Evolutionary conservation across 345 rosid species (phyloP).

Genomic region (Reutealis trisperma): DNA sequence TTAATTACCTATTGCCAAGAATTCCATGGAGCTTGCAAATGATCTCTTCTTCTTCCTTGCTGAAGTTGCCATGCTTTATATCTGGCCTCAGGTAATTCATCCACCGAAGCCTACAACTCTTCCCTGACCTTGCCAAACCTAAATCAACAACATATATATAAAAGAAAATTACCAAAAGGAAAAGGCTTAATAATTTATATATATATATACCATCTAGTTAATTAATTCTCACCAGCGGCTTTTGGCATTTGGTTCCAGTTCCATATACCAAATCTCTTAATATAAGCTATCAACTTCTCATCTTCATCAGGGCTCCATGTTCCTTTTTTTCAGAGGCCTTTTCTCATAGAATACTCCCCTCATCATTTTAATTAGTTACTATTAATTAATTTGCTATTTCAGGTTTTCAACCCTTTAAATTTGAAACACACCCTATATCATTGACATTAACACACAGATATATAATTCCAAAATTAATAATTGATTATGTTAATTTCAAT

Average conservation of each 20-base stretch:
- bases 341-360: no score
- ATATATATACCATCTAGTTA: no score
- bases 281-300: conserved; percentile 30
- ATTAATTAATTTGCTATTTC: no score
- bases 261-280: conserved; percentile 37
- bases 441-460: no score
- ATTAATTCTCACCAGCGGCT: not conserved
- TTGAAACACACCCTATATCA: no score
- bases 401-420: no score
- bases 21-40: conserved; percentile 41
- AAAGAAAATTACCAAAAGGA: no score
- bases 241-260: conserved; percentile 45
- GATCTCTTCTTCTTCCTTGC: conserved; percentile 45
- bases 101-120: conserved; percentile 80
- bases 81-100: conserved; percentile 59
- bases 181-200: no score
- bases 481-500: no score
- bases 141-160: no score
- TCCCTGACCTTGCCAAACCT: conserved; percentile 57
- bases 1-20: conserved; percentile 50
- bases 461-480: no score
- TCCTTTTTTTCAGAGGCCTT: conserved; percentile 31
- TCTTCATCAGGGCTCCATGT: conserved; percentile 46
- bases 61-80: conserved; percentile 60
- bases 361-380: no score